Percentiles rank a stretch among this genome's conserved stretches.
Conservation (phyloP, 495 filamentous ascomycete genomes). For the Neurospora cerealis region DNA sequence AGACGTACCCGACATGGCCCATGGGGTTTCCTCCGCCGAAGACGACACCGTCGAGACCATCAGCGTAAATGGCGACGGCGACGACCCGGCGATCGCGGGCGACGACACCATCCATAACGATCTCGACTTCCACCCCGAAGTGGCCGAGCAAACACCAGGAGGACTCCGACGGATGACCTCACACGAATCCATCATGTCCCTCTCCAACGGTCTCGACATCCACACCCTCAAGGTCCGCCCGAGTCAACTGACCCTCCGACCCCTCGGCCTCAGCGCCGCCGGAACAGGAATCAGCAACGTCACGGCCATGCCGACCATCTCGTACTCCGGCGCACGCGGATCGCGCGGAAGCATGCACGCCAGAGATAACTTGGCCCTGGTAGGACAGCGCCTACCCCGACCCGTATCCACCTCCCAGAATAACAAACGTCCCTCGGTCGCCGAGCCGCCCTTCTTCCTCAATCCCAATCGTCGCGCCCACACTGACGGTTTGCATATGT, state of each 20-base stretch:
- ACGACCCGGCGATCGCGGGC: neutral
- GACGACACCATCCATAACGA: neutral
- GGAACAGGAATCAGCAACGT: constrained; percentile 32
- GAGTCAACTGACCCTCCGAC: constrained; percentile 39
- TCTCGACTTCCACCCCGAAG: constrained; percentile 8
- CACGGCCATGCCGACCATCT: constrained; percentile 31
- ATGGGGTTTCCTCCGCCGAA: constrained; percentile 10
- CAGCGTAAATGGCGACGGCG: neutral
- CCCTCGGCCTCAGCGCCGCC: constrained; percentile 31
- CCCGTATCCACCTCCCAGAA: neutral
- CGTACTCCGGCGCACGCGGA: constrained; percentile 15
- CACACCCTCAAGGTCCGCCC: constrained; percentile 43
- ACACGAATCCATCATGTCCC: constrained; percentile 46
- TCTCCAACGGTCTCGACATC: constrained; percentile 44
- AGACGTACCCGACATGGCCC: constrained; percentile 8
- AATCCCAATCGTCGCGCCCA: constrained; percentile 6
- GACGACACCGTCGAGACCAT: constrained; percentile 8
- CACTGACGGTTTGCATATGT: constrained; percentile 16
- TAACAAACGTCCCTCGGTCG: neutral
- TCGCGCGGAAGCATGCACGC: constrained; percentile 30
- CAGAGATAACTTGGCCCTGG: constrained; percentile 28
- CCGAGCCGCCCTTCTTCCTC: constrained; percentile 4
- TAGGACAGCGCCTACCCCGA: constrained; percentile 12
- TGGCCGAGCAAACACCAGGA: constrained; percentile 5
- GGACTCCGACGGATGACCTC: constrained; percentile 32